phyloP scores from a whole-genome alignment of 1,139 yeast species.

The Blastobotrys buckinghamii region DNA sequence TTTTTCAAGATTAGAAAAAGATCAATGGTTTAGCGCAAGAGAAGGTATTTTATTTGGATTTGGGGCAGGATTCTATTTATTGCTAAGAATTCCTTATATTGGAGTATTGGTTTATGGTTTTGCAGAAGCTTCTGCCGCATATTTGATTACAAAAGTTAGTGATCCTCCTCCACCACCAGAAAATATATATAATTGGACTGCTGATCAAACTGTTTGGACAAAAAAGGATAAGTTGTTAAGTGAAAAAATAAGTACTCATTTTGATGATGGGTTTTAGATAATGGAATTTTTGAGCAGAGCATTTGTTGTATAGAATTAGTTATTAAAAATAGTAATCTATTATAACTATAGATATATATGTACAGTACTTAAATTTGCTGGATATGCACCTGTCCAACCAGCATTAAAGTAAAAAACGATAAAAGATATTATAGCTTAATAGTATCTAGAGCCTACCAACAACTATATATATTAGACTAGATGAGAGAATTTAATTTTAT shows the following conservation, averaged over 20 bases:
- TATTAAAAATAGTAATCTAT: too few species aligned
- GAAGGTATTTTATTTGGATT: constrained; percentile 57
- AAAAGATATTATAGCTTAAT: too few species aligned
- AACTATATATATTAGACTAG: too few species aligned
- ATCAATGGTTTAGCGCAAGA: constrained; percentile 50
- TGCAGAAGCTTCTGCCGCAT: constrained; percentile 52
- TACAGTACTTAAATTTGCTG: too few species aligned
- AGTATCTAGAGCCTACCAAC: too few species aligned
- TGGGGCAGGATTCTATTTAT: constrained; percentile 44
- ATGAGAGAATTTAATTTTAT: too few species aligned
- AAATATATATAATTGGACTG: constrained; percentile 24
- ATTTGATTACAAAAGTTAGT: constrained; percentile 48
- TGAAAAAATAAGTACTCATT: background rate
- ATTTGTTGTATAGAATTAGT: too few species aligned
- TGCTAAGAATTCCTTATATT: constrained; percentile 42
- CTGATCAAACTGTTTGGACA: constrained; percentile 28
- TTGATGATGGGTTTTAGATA: constrained; percentile 11
- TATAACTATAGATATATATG: too few species aligned
- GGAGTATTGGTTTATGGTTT: constrained; percentile 49
- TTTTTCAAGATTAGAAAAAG: constrained; percentile 40
- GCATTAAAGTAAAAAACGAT: too few species aligned
- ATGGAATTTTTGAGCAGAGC: too few species aligned
- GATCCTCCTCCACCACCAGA: constrained; percentile 44
- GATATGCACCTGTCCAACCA: background rate
- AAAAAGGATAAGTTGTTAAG: constrained; percentile 3